Conservation (phyloP, 192 early-diverging fungal genomes). For the Coemansia sp. region DNA sequence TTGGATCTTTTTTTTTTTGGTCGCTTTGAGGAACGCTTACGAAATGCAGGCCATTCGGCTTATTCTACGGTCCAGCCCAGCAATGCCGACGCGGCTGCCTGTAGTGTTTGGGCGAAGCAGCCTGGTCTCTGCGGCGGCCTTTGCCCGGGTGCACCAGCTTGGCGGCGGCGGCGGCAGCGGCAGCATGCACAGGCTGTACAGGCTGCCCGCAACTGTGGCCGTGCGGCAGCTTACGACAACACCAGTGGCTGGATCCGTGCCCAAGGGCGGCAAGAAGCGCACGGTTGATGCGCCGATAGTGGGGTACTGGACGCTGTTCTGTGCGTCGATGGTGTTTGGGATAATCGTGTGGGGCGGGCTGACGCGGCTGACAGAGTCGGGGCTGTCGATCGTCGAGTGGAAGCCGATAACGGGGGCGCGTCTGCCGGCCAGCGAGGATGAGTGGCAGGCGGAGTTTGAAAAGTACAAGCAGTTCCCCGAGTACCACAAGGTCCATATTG, state of each 20-base stretch:
- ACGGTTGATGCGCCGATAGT: constrained; percentile 55
- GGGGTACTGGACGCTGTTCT: constrained; percentile 90
- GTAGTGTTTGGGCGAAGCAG: too few species aligned
- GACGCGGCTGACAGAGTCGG: constrained; percentile 94
- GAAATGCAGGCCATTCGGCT: too few species aligned
- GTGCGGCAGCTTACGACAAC: neutral
- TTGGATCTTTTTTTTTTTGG: neutral
- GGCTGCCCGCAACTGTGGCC: too few species aligned
- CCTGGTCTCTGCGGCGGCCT: too few species aligned
- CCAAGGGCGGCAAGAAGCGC: neutral
- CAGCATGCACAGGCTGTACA: too few species aligned
- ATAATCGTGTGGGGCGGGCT: constrained; percentile 93
- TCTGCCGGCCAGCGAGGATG: constrained; percentile 73
- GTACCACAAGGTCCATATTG: constrained; percentile 88
- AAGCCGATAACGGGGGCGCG: constrained; percentile 90
- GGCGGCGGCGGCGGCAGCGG: too few species aligned
- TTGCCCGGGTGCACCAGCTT: too few species aligned
- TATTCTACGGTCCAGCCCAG: too few species aligned
- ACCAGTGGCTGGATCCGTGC: neutral
- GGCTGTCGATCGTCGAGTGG: constrained; percentile 96
- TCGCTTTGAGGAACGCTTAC: too few species aligned
- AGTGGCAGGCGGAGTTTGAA: constrained; percentile 92
- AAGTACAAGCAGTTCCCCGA: constrained; percentile 99
- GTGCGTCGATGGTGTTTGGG: constrained; percentile 81
- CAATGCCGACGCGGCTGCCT: too few species aligned